phyloP scores from a whole-genome alignment of 2,329 filamentous ascomycete genomes.

The Graphiopsis chlorocephala region DNA sequence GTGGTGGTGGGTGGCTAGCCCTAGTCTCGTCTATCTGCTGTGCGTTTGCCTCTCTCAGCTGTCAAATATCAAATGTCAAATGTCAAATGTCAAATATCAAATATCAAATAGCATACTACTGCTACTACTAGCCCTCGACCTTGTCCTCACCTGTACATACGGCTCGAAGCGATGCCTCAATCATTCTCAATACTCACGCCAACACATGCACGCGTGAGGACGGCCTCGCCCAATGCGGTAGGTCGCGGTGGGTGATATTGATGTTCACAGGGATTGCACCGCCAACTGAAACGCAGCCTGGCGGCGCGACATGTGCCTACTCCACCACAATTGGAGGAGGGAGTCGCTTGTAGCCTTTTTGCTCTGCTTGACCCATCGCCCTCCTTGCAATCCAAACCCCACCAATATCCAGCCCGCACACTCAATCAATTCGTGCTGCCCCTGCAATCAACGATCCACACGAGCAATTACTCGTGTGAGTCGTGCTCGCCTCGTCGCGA shows the following conservation, averaged over 20 bases:
- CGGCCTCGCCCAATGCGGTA: constrained; percentile 1
- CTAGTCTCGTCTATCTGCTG: background rate
- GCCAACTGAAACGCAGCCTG: constrained; percentile 10
- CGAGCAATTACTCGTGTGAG: background rate
- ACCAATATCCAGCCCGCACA: constrained; percentile 13
- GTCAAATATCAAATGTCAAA: background rate
- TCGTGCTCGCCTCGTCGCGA: background rate
- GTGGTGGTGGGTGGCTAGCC: background rate
- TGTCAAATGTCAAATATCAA: background rate
- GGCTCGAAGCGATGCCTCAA: background rate
- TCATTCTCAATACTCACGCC: background rate
- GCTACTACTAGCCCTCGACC: background rate
- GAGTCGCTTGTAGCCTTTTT: constrained; percentile 3
- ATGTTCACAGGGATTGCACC: constrained; percentile 3
- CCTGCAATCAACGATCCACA: constrained; percentile 15
- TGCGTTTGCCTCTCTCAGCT: background rate
- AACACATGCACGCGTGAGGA: constrained; percentile 11
- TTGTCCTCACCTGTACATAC: background rate
- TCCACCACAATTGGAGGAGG: background rate
- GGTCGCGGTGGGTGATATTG: constrained; percentile 1
- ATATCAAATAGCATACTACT: background rate
- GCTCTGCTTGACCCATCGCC: background rate
- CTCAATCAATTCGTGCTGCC: constrained; percentile 9
- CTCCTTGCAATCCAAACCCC: constrained; percentile 3
- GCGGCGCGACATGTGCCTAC: background rate